Base-by-base conservation (phyloP, 139 green algal genomes). In the Mesostigma viride region DNA sequence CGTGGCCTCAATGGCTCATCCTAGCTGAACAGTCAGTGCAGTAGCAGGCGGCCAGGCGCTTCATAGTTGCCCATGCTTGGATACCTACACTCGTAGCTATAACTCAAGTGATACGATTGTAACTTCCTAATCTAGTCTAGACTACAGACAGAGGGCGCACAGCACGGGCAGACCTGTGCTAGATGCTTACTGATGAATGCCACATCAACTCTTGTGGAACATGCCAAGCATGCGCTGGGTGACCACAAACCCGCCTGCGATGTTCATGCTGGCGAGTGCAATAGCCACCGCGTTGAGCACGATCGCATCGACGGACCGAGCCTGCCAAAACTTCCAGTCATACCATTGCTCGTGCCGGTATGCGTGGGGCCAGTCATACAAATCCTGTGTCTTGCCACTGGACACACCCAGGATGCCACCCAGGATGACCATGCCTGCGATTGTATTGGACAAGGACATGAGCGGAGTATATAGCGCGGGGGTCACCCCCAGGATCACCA, bases 381-480 rank as follows among this genome's bases (percentile, higher is more conserved):
- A 53, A 53, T 53, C 14, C 14, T 24, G 11, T 63, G 31, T 70
- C 30, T 70, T n/a, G 36, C 35, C 34, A 4, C 46, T 33, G 3
- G 17, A 35, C 60, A 78, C 64, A 3, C 30, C n/a, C 22, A 64
- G 8, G 20, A 79, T 57, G 51, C 40, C 71, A 31, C 71, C 66
- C 17, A 73, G 22, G 30, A 51, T 58, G 31, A 69, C 47, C 33
- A 72, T 31, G 56, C 83, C 88, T 1, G 76, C 87, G 58, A 96
- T 93, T 44, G 90, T 90, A 71, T 96, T 96, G 62, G 90, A 94
- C 24, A 96, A 88, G 6, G 69, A 84, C 90, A 96, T 96, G 45
- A 96, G 81, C 20, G 89, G 90, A 26, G 83, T 89, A 82, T 96
- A 90, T 61, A 96, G 78, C 27, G 90, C 88, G 3, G 85, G 84